Percentiles rank a stretch among this genome's conserved stretches.
Conservation (phyloP, 2,329 filamentous ascomycete genomes). For the Cercospora citrullina region DNA sequence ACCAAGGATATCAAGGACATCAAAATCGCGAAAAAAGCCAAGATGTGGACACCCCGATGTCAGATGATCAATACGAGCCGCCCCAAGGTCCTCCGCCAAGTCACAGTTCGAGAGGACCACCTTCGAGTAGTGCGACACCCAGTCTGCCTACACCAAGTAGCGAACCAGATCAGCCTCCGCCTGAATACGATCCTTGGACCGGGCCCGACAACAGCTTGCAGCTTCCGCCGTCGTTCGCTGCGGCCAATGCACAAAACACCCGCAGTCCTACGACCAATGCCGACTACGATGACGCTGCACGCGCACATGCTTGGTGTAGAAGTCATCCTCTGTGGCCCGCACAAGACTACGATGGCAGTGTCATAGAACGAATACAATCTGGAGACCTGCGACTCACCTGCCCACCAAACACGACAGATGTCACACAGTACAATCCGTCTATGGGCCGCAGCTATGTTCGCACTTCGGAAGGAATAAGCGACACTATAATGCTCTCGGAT, state of each 20-base stretch:
- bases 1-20: slow-evolving; percentile 26
- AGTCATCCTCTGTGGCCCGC: slow-evolving; percentile 60
- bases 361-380: slow-evolving; percentile 50
- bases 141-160: slow-evolving; percentile 18
- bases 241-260: slow-evolving; percentile 51
- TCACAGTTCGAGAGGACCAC: slow-evolving; percentile 15
- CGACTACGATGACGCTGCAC: slow-evolving; percentile 61
- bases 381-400: slow-evolving; percentile 54
- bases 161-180: slow-evolving; percentile 44
- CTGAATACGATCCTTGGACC: slow-evolving; percentile 69
- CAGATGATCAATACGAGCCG: slow-evolving; percentile 31
- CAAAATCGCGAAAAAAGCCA: slow-evolving; percentile 17
- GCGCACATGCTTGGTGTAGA: slow-evolving; percentile 66
- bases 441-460: slow-evolving; percentile 53
- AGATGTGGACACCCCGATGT: slow-evolving; percentile 16
- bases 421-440: slow-evolving; percentile 47
- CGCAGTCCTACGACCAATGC: slow-evolving; percentile 70
- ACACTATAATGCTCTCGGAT: slow-evolving; percentile 66
- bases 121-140: slow-evolving; percentile 22
- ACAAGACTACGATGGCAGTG: slow-evolving; percentile 36
- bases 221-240: slow-evolving; percentile 65
- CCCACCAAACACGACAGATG: slow-evolving; percentile 45
- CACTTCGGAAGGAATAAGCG: slow-evolving; percentile 48
- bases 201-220: slow-evolving; percentile 74
- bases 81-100: slow-evolving; percentile 38